Base-by-base conservation (phyloP, 805 yeast genomes). In the Sungouiella blattae region DNA sequence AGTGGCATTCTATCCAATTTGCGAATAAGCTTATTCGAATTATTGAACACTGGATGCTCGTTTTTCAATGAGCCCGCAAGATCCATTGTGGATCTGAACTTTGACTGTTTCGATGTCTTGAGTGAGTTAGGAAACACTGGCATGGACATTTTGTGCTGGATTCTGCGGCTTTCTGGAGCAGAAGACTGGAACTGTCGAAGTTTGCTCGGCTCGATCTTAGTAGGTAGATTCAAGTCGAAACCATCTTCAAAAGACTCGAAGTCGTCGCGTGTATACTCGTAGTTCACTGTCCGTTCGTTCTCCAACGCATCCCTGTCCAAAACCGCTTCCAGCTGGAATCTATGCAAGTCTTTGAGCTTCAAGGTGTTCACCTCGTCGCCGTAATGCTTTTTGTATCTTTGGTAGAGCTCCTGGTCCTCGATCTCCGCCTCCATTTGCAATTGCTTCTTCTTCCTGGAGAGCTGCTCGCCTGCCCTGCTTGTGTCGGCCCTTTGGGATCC, bases 1-100 rank as follows among this genome's bases (percentile, higher is more conserved):
- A 71, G 64, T 0, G 73, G 72, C 32, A 67, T 67, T 22, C 73
- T 43, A 37, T 64, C 68, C 27, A 67, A 46, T 40, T 62, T 65
- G 23, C 56, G 41, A 18, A 64, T 62, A 23, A 67, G 53, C 33
- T 55, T 54, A 38, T 62, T 58, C 34, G 57, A 59, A 36, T 53
- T 51, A 32, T 64, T 64, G 41, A 62, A 61, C 2, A 48, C 43
- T 1, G 62, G 64, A 21, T 52, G 55, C 31, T 46, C 55, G 2
- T 41, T 36, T 14, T 40, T 37, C 15, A 39, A 34, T 18, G 37
- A 40, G 6, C 30, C 46, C 12, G 41, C 47, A 22, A 65, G 47
- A 32, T 63, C 65, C 56, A 59, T 53, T 17, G 61, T 55, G 2
- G 69, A 63, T 31, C 54, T 55, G 41, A 50, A 66, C 46, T 55